Evolutionary conservation across 495 filamentous ascomycete genomes (phyloP).

Genomic region (Bacidia gigantensis): DNA sequence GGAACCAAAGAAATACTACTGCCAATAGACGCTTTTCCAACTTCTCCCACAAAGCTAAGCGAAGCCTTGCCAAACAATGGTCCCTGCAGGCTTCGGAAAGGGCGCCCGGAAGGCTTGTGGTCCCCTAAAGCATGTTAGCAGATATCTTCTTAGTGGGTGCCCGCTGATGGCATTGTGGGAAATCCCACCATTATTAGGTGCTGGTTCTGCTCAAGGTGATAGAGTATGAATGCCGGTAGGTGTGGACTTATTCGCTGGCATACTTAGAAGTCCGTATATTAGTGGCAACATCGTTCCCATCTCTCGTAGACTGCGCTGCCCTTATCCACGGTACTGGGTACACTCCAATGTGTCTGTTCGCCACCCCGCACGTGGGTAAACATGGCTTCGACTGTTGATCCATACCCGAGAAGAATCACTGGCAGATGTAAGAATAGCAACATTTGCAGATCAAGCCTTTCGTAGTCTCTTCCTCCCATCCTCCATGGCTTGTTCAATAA

Average conservation of each 20-base stretch:
- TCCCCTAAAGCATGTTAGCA: not conserved
- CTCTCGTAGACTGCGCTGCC: no score
- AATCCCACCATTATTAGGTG: not conserved
- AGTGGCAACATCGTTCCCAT: no score
- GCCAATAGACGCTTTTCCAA: not conserved
- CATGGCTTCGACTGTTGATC: not conserved
- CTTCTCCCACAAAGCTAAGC: not conserved
- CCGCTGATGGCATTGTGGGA: no score
- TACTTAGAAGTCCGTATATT: no score
- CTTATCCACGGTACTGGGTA: not conserved
- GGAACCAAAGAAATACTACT: no score
- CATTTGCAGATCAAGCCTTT: not conserved
- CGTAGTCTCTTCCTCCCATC: no score
- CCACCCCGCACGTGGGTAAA: not conserved
- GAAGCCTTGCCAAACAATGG: not conserved
- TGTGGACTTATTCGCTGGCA: no score
- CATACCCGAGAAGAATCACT: not conserved
- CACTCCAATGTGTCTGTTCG: no score
- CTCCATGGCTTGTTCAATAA: no score
- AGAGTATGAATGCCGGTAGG: no score
- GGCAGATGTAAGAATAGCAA: not conserved
- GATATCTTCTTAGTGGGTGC: not conserved
- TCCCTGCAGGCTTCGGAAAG: not conserved
- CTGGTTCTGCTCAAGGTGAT: not conserved
- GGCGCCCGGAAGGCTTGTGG: not conserved